A percentile compares a stretch with the other conserved stretches of the same genome.
Conservation (phyloP, 441 rosid species). For the Populus trichocarpa region DNA sequence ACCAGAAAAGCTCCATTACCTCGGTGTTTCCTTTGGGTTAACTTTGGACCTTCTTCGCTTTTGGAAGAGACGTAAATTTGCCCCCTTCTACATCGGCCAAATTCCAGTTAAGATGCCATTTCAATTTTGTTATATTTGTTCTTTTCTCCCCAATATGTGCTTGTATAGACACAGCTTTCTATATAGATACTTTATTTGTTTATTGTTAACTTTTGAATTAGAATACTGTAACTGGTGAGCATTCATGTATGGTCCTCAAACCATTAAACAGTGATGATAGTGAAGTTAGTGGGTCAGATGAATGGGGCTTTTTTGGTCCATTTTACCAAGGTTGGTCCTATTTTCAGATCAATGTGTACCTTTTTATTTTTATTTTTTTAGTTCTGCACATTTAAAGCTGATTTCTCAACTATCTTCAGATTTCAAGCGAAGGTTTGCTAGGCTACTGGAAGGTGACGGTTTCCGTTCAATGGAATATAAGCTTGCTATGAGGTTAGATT, state of each 20-base stretch:
- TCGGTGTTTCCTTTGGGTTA: conserved; percentile 98
- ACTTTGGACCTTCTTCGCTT: conserved; percentile 93
- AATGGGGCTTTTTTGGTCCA: conserved; percentile 89
- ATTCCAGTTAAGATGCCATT: conserved; percentile 67
- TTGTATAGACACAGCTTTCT: neutral
- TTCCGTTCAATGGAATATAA: conserved; percentile 80
- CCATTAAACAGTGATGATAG: conserved; percentile 72
- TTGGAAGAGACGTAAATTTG: conserved; percentile 90
- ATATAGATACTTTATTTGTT: conserved; percentile 17
- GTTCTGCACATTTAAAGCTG: conserved; percentile 8
- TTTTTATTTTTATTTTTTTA: neutral
- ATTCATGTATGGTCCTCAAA: conserved; percentile 86
- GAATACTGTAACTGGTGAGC: conserved; percentile 95
- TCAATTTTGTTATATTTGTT: neutral
- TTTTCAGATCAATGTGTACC: neutral
- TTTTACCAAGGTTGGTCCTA: conserved; percentile 68
- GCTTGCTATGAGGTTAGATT: conserved; percentile 89
- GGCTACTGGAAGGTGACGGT: conserved; percentile 45
- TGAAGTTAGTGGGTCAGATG: conserved; percentile 57
- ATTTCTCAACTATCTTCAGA: conserved; percentile 37
- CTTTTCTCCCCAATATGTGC: neutral
- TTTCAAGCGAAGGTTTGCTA: conserved; percentile 67
- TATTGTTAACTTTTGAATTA: conserved; percentile 25
- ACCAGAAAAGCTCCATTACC: conserved; percentile 90
- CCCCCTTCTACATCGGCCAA: conserved; percentile 86